Base-by-base conservation (phyloP, 2,329 filamentous ascomycete genomes). In the Magnaporthiopsis poae region DNA sequence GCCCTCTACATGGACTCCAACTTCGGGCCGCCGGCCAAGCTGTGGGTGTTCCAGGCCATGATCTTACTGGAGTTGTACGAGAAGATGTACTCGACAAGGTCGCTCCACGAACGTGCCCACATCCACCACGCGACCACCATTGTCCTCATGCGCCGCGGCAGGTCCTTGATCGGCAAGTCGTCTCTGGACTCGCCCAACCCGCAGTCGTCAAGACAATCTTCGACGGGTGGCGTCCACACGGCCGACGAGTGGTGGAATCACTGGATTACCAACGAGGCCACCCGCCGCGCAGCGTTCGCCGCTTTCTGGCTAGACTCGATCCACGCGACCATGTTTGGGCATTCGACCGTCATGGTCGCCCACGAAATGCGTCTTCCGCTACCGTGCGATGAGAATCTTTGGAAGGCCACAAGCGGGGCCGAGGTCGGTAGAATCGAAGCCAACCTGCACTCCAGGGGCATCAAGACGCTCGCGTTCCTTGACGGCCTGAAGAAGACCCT, bases 71-170 rank as follows among this genome's bases (percentile, higher is more conserved):
- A 99, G 75, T 80, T 96, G 0, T 98, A 96, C 73, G 95, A 99
- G 79, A 99, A 99, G 81, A 95, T 96, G 90, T 98, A 94, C 76
- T 95, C 92, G 59, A 96, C 94, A 0, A 86, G 93, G 69, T 89
- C 91, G 67, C 81, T 98, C 39, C 95, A 99, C 76, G 95, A 99
- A 77, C 85, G 95, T 70, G 94, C 94, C 1, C 94, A 98, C 72
- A 96, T 98, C 62, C 94, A 98, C 73, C 95, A 99, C 74, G 94
- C 94, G 18, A 97, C 94, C 0, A 97, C 93, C 0, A 87, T 99
- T 69, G 96, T 93, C 0, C 80, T 98, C 68, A 98, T 99, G 94
- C 89, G 95, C 52, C 86, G 95, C 72, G 95, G 95, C 5, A 90
- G 92, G 72, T 96, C 93, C 1, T 80, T 99, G 18, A 93, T 96